A percentile compares a stretch with the other conserved stretches of the same genome.
Evolutionary conservation across 345 rosid genomes (phyloP).

Genomic region (Brassica nigra): DNA sequence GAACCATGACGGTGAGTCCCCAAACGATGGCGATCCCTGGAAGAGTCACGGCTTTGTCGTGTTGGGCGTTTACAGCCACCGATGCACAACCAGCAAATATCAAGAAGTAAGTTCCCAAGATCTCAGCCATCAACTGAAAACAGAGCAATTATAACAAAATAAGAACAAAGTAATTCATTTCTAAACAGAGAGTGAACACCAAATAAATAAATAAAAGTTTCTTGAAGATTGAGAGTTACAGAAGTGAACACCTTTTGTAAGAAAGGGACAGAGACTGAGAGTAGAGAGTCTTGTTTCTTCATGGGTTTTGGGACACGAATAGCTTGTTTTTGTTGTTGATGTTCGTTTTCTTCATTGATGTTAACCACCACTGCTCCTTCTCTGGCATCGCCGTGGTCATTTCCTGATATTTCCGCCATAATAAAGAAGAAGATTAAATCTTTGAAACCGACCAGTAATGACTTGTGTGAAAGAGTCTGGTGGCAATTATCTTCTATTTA

Average conservation of each 20-base stretch:
- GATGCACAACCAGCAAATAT: conserved; percentile 87
- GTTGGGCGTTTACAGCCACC: conserved; percentile 67
- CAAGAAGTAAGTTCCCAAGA: conserved; percentile 82
- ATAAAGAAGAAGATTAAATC: not conserved
- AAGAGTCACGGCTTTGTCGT: conserved; percentile 64
- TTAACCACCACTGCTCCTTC: conserved; percentile 53
- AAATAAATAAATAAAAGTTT: not conserved
- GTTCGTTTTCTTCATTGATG: conserved; percentile 45
- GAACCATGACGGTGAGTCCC: conserved; percentile 90
- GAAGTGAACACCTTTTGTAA: conserved; percentile 65
- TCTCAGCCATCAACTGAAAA: conserved; percentile 74
- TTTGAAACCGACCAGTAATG: conserved; percentile 14
- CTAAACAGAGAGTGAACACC: not conserved
- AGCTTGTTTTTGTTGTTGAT: conserved; percentile 31
- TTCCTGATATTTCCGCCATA: conserved; percentile 57
- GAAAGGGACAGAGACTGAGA: conserved; percentile 65
- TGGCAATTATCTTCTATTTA: conserved; percentile 33
- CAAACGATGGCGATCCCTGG: conserved; percentile 81
- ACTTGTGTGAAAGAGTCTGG: conserved; percentile 39
- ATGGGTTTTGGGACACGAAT: conserved; percentile 5
- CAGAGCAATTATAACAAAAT: not conserved
- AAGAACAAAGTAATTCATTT: not conserved
- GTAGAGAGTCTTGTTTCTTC: conserved; percentile 47
- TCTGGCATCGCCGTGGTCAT: conserved; percentile 32
- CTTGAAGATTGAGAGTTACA: not conserved